Conservation (phyloP, 2,329 filamentous ascomycete species). For the Epichloe gansuensis region DNA sequence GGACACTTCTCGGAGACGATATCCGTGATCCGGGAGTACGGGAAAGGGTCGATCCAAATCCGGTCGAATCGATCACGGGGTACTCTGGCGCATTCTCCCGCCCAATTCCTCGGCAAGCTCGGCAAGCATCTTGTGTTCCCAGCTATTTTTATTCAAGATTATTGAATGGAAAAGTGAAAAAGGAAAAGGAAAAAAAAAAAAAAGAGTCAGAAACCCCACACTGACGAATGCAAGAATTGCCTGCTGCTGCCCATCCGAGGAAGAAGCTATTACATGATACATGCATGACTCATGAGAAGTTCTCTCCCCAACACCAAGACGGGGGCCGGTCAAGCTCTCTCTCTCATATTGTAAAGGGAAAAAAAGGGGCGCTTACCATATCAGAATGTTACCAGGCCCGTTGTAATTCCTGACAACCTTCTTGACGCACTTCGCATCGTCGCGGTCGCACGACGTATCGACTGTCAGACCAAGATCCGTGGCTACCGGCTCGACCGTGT, state of each 20-base stretch:
- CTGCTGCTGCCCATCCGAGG: no score
- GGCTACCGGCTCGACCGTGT: conserved; percentile 46
- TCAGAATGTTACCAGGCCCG: conserved; percentile 43
- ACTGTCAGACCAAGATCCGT: conserved; percentile 41
- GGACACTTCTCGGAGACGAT: conserved; percentile 40
- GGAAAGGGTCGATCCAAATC: conserved; percentile 44
- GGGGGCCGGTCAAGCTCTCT: no score
- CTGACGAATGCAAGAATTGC: background rate
- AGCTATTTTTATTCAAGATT: conserved; percentile 23
- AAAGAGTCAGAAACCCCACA: background rate
- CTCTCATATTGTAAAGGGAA: background rate
- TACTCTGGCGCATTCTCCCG: conserved; percentile 36
- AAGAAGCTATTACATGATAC: no score
- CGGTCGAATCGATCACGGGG: conserved; percentile 36
- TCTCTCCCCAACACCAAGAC: no score
- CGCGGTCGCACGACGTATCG: conserved; percentile 43
- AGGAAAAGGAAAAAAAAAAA: background rate
- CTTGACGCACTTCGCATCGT: conserved; percentile 42
- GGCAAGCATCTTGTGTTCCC: conserved; percentile 43
- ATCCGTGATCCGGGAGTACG: conserved; percentile 33
- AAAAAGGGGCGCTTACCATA: conserved; percentile 28
- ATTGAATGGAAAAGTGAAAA: background rate
- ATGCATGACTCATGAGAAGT: no score
- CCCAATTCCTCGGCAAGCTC: conserved; percentile 41
- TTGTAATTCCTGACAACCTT: conserved; percentile 34